Evolutionary conservation across 805 yeast species (phyloP).

Genomic region (Candida rishiriensis): DNA sequence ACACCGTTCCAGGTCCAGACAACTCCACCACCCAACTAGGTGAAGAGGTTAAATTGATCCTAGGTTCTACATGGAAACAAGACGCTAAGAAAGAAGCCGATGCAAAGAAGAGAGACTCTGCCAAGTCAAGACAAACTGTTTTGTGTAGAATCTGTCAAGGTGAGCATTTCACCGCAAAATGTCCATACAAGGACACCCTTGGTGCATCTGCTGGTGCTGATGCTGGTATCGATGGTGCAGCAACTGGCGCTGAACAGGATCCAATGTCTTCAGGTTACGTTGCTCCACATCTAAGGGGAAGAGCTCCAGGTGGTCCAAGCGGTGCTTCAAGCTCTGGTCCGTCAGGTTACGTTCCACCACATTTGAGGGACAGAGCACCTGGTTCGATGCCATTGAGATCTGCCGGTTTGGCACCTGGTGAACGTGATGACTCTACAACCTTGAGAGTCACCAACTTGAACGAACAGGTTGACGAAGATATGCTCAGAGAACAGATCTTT

Average conservation of each 20-base stretch:
- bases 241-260: slow-evolving; percentile 2
- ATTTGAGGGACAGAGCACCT: slow-evolving; percentile 35
- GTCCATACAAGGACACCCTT: slow-evolving; percentile 92
- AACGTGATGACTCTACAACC: slow-evolving; percentile 81
- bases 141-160: slow-evolving; percentile 92
- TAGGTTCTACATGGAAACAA: slow-evolving; percentile 75
- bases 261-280: slow-evolving; percentile 42
- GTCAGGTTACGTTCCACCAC: slow-evolving; percentile 60
- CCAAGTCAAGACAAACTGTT: slow-evolving; percentile 52
- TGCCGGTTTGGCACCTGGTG: slow-evolving; percentile 31
- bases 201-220: slow-evolving; percentile 33
- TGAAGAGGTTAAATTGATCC: slow-evolving; percentile 71
- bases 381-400: slow-evolving; percentile 1
- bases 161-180: slow-evolving; percentile 86
- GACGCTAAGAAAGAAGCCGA: slow-evolving; percentile 68
- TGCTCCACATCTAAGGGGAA: slow-evolving; percentile 54
- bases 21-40: slow-evolving; percentile 83
- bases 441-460: slow-evolving; percentile 89
- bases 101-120: slow-evolving; percentile 40
- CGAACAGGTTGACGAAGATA: slow-evolving; percentile 76
- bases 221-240: slow-evolving; percentile 28
- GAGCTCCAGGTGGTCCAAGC: slow-evolving; percentile 34
- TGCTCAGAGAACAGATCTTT: slow-evolving; percentile 64
- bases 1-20: slow-evolving; percentile 80
- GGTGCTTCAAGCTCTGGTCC: slow-evolving; percentile 23